These are phyloP conservation scores for Coemansia sp. DNA, from an alignment of 192 early-diverging fungal species.

Conservation along the genomic window DNA sequence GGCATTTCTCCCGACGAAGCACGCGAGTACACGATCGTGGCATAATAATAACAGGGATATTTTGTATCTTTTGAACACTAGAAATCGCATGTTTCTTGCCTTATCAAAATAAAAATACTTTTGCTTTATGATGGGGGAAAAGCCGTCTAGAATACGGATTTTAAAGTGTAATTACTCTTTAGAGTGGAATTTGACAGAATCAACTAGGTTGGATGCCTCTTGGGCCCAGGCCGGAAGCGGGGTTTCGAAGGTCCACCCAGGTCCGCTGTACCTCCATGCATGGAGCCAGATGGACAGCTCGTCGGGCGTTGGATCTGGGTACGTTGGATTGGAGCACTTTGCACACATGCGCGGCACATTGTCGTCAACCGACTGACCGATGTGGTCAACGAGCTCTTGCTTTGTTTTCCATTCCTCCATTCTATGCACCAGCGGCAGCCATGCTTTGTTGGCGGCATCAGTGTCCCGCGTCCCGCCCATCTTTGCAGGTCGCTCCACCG, in stretches of 20 bases:
- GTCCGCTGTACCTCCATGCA: constrained; percentile 77
- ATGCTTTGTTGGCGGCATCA: constrained; percentile 13
- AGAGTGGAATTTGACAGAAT: constrained; percentile 32
- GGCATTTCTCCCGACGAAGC: too few relatives aligned
- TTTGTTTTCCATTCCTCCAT: constrained; percentile 45
- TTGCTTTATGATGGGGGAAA: too few relatives aligned
- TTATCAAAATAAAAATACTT: too few relatives aligned
- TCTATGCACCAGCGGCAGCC: constrained; percentile 23
- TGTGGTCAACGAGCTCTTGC: constrained; percentile 25
- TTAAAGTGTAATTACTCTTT: neutral
- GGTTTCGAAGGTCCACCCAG: constrained; percentile 79
- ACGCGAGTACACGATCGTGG: too few relatives aligned
- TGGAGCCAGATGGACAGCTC: constrained; percentile 89
- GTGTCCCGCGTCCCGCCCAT: constrained; percentile 24
- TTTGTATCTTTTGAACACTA: too few relatives aligned
- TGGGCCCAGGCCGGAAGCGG: constrained; percentile 79
- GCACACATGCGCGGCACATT: constrained; percentile 48
- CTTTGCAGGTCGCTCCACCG: constrained; percentile 7
- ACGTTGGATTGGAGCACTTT: constrained; percentile 59
- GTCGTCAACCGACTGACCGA: constrained; percentile 17
- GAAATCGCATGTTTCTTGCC: too few relatives aligned
- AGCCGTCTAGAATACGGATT: neutral
- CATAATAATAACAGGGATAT: too few relatives aligned
- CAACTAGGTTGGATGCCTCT: constrained; percentile 49
- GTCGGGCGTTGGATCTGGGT: constrained; percentile 69